Evolutionary conservation across 164 flowering plant species (phyloP).

Genomic region (Piper longum): DNA sequence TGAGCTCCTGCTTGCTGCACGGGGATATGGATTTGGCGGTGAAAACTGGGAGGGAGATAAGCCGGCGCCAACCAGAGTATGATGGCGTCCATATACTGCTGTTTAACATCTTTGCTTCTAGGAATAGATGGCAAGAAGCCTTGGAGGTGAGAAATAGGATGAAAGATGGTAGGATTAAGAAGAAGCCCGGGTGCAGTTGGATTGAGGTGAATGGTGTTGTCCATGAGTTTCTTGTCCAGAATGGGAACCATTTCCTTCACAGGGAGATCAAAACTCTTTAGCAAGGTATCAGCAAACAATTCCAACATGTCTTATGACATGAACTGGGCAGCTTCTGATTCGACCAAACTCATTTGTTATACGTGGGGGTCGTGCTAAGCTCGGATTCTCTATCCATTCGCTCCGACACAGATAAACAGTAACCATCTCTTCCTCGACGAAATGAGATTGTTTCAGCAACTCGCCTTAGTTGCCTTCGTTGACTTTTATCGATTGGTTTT

Average conservation of each 20-base stretch:
- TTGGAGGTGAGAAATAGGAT: background rate
- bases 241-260: background rate
- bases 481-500: no score
- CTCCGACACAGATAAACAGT: no score
- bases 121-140: background rate
- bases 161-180: background rate
- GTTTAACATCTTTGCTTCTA: background rate
- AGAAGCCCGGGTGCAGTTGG: background rate
- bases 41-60: background rate
- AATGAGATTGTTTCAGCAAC: no score
- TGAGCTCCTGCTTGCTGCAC: background rate
- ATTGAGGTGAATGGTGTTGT: constrained; percentile 1
- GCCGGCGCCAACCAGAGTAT: background rate
- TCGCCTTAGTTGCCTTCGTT: no score
- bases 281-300: background rate
- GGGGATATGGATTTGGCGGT: background rate
- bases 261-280: background rate
- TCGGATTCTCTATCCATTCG: no score
- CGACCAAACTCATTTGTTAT: no score
- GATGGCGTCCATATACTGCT: background rate
- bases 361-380: no score
- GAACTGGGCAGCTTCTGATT: no score
- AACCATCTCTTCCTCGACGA: no score
- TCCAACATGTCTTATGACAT: no score
- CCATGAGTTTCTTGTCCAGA: background rate